Evolutionary conservation across 2,329 filamentous ascomycete genomes (phyloP).

Genomic region (Ascochyta koolunga): DNA sequence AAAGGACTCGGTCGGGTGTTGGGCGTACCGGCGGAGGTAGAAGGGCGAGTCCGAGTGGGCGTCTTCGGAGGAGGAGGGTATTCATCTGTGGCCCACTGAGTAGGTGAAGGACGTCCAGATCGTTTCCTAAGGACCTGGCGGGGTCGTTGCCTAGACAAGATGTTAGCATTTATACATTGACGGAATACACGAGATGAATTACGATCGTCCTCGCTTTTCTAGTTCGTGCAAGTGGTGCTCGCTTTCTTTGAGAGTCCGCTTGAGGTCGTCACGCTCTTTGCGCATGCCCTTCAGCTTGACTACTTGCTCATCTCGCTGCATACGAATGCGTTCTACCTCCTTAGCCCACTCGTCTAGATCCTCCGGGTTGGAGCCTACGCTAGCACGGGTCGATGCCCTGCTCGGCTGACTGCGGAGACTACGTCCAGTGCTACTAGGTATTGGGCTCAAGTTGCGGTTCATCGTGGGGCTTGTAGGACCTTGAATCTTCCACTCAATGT

Average conservation of each 20-base stretch:
- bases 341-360: constrained; percentile 38
- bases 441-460: constrained; percentile 13
- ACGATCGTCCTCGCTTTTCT: constrained; percentile 25
- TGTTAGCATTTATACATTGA: background rate
- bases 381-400: constrained; percentile 30
- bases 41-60: constrained; percentile 17
- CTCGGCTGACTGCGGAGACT: constrained; percentile 19
- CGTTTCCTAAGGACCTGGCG: constrained; percentile 27
- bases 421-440: constrained; percentile 15
- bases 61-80: constrained; percentile 10
- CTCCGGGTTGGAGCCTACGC: constrained; percentile 23
- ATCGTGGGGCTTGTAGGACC: constrained; percentile 14
- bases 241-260: constrained; percentile 40
- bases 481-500: constrained; percentile 23
- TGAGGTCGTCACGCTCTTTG: constrained; percentile 36
- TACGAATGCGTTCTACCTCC: constrained; percentile 43
- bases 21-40: constrained; percentile 12
- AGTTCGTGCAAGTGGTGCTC: constrained; percentile 41
- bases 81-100: constrained; percentile 10
- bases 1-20: constrained; percentile 10
- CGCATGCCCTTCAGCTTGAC: constrained; percentile 43
- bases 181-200: background rate
- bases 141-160: constrained; percentile 15
- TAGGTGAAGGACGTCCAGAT: constrained; percentile 9
- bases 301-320: constrained; percentile 41